A percentile compares a stretch with the other conserved stretches of the same genome.
Evolutionary conservation across 179 eudicot species (phyloP).

Genomic region (Spergularia azorica): DNA sequence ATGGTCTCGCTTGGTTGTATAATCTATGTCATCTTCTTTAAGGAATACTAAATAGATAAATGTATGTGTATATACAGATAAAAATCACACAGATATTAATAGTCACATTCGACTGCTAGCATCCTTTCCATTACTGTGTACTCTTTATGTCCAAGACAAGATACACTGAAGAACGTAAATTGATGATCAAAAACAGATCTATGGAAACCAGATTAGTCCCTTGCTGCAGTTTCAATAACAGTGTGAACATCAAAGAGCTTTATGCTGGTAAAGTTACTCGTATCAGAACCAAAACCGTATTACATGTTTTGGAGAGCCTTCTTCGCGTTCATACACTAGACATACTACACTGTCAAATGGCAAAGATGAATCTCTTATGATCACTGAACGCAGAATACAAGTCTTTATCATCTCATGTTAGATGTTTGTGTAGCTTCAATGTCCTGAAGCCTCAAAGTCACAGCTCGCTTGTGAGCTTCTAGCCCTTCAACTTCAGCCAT

Average conservation of each 20-base stretch:
- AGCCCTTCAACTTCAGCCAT: conserved; percentile 98
- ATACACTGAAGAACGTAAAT: background rate
- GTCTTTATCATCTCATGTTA: conserved; percentile 14
- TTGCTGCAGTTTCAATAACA: background rate
- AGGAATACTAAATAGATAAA: conserved; percentile 41
- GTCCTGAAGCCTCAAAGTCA: conserved; percentile 87
- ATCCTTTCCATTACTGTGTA: background rate
- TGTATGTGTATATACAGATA: background rate
- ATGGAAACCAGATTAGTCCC: background rate
- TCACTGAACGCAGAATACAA: background rate
- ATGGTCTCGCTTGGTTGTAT: conserved; percentile 60
- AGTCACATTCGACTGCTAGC: background rate
- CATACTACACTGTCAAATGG: conserved; percentile 6
- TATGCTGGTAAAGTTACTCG: background rate
- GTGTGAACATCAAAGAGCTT: background rate
- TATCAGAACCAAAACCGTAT: background rate
- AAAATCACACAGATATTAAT: background rate
- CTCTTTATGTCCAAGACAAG: too few species aligned
- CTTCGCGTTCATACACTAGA: background rate
- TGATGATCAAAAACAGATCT: background rate
- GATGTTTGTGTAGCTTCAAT: conserved; percentile 58
- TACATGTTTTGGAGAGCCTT: background rate
- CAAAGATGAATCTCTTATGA: background rate
- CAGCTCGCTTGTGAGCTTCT: conserved; percentile 98
- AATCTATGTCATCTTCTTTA: conserved; percentile 57